Conservation (phyloP, 2,329 filamentous ascomycete species). For the Alternaria ethzedia region DNA sequence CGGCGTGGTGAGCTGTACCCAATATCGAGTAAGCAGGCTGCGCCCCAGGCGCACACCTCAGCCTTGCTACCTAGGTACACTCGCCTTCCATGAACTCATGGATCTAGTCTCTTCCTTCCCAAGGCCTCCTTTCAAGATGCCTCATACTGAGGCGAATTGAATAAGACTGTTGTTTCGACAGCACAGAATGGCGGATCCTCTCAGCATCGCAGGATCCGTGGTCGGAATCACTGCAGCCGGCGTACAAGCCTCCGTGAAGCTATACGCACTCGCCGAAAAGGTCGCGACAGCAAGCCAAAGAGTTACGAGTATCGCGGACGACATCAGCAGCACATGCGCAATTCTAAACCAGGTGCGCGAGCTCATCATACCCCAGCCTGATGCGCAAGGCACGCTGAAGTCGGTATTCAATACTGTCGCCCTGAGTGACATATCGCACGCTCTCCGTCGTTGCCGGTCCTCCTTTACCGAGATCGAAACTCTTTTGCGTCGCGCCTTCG, state of each 20-base stretch:
- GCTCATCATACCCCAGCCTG: constrained; percentile 3
- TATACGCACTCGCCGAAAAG: constrained; percentile 13
- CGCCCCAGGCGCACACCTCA: too few relatives aligned
- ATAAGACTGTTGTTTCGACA: too few relatives aligned
- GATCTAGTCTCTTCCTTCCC: too few relatives aligned
- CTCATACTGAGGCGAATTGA: too few relatives aligned
- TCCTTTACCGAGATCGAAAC: not conserved
- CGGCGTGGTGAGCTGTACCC: too few relatives aligned
- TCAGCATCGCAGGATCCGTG: constrained; percentile 12
- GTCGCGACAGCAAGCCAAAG: constrained; percentile 1
- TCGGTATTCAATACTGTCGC: constrained; percentile 8
- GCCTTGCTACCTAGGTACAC: too few relatives aligned
- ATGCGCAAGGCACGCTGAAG: constrained; percentile 1
- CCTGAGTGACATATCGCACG: not conserved
- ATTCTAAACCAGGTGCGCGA: constrained; percentile 14
- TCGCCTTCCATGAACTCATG: too few relatives aligned
- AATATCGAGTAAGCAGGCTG: too few relatives aligned
- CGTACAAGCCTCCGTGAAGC: constrained; percentile 4
- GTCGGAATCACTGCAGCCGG: constrained; percentile 12
- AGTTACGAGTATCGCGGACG: constrained; percentile 11
- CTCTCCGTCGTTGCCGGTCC: not conserved
- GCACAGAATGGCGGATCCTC: constrained; percentile 13
- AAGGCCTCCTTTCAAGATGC: too few relatives aligned
- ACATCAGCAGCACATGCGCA: constrained; percentile 13
- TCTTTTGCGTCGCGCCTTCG: not conserved